Evolutionary conservation across 768 basidiomycete genomes (phyloP).

Genomic region (Candolleomyces aberdarensis): DNA sequence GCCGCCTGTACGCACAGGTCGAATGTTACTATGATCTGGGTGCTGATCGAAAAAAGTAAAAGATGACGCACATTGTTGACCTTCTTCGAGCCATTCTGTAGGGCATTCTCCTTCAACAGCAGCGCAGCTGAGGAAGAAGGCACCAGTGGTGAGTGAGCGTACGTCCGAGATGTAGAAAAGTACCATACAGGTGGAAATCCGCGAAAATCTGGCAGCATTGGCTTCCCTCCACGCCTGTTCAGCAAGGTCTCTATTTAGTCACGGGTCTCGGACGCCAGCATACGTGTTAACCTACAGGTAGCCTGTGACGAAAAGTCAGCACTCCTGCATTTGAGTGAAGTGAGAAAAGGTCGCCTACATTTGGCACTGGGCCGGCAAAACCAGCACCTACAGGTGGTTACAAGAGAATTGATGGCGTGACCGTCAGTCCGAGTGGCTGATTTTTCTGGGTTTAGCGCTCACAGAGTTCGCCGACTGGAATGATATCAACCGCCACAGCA

Average conservation of each 20-base stretch:
- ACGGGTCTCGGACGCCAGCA: too few species aligned
- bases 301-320: not conserved
- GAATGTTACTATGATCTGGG: too few species aligned
- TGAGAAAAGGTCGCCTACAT: not conserved
- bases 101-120: constrained; percentile 14
- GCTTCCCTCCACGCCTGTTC: too few species aligned
- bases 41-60: not conserved
- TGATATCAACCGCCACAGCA: not conserved
- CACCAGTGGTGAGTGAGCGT: not conserved
- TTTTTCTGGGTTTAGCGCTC: not conserved
- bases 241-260: too few species aligned
- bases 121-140: constrained; percentile 10
- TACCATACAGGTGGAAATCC: constrained; percentile 14
- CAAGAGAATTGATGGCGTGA: not conserved
- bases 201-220: not conserved
- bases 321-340: not conserved
- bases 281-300: too few species aligned
- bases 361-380: constrained; percentile 8
- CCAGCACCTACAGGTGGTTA: not conserved
- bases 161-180: not conserved
- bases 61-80: constrained; percentile 11
- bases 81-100: constrained; percentile 11
- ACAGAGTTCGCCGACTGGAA: constrained; percentile 6
- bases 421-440: not conserved
- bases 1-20: constrained; percentile 2